Conservation (phyloP, 495 filamentous ascomycete species). For the Usnea hakonensis region DNA sequence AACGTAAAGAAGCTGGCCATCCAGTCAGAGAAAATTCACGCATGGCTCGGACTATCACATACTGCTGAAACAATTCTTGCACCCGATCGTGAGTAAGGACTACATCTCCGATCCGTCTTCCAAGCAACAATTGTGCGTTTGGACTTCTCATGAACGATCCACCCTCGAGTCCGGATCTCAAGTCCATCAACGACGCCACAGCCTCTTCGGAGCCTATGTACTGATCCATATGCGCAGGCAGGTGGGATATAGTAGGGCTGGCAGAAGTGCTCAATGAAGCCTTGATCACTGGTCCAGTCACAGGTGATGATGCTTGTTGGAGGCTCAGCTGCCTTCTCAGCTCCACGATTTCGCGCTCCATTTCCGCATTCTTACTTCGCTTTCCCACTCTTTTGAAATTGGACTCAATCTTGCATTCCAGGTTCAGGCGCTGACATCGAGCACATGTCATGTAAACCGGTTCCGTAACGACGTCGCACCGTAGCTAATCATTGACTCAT, state of each 20-base stretch:
- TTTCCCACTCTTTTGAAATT: constrained; percentile 93
- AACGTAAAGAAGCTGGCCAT: constrained; percentile 55
- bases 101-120: constrained; percentile 60
- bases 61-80: constrained; percentile 67
- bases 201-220: constrained; percentile 81
- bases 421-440: constrained; percentile 75
- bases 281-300: constrained; percentile 35
- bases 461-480: constrained; percentile 85
- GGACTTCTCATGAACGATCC: constrained; percentile 39
- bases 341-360: constrained; percentile 63
- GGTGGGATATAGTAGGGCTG: constrained; percentile 24
- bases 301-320: constrained; percentile 46
- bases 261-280: constrained; percentile 20
- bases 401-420: constrained; percentile 85
- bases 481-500: constrained; percentile 47
- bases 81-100: constrained; percentile 64
- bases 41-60: constrained; percentile 21
- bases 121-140: constrained; percentile 29
- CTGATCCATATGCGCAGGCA: constrained; percentile 34
- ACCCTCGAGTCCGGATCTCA: constrained; percentile 51
- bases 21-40: neutral
- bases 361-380: constrained; percentile 82
- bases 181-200: constrained; percentile 71
- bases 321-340: constrained; percentile 63
- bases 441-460: constrained; percentile 67